phyloP scores from a whole-genome alignment of 2,329 filamentous ascomycete genomes.

The Didymella sp. region DNA sequence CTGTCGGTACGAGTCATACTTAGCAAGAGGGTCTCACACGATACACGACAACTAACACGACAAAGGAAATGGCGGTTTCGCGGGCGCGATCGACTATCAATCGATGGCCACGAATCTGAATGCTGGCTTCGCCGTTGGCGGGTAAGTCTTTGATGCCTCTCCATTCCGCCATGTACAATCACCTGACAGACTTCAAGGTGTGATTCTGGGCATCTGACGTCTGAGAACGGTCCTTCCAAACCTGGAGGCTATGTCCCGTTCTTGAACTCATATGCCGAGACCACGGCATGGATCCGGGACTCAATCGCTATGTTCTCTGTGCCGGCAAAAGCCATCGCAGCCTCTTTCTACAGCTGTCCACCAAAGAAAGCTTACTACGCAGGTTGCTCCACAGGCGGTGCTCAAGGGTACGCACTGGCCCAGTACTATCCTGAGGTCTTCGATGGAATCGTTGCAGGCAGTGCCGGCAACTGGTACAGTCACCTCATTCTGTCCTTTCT shows the following conservation, averaged over 20 bases:
- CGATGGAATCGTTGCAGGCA: neutral
- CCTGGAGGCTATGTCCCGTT: neutral
- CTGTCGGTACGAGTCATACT: neutral
- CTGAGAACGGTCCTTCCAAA: neutral
- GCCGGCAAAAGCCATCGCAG: neutral
- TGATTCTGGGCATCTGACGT: neutral
- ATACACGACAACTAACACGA: neutral
- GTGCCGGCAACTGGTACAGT: neutral
- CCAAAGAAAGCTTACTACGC: neutral
- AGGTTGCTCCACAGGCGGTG: neutral
- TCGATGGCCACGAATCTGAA: neutral
- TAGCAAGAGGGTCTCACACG: too few species aligned
- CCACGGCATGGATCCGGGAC: neutral
- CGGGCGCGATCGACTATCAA: neutral
- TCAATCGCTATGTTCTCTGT: neutral
- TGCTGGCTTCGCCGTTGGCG: conserved; percentile 1
- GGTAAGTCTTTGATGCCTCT: neutral
- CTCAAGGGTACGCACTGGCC: neutral
- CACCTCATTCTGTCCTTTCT: neutral
- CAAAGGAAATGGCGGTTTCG: neutral
- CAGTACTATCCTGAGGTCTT: neutral
- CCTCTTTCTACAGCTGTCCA: neutral
- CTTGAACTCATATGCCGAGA: neutral
- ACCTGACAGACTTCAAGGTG: neutral
- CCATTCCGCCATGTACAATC: neutral